Evolutionary conservation across 371 early-diverging fungal genomes (phyloP).

Genomic region (Quaeritorhiza haematococci): DNA sequence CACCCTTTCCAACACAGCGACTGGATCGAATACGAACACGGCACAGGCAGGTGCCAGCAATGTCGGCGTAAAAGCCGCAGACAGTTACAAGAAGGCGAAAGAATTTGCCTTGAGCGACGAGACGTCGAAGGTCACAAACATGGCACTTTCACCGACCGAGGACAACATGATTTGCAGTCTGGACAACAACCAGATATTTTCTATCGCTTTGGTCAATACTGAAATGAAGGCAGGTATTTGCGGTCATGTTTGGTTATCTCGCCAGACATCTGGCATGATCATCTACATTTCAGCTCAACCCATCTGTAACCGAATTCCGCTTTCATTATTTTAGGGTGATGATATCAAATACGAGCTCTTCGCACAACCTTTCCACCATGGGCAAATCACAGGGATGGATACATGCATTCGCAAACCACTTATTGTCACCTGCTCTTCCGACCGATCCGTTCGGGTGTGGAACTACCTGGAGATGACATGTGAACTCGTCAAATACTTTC

Average conservation of each 20-base stretch:
- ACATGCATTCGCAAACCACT: conserved; percentile 52
- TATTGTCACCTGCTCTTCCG: conserved; percentile 45
- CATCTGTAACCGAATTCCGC: too few relatives aligned
- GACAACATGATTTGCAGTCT: conserved; percentile 33
- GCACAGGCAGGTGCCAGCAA: conserved; percentile 1
- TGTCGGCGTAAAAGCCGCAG: background rate
- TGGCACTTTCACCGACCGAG: conserved; percentile 41
- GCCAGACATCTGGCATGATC: background rate
- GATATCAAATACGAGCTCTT: conserved; percentile 37
- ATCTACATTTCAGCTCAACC: too few relatives aligned
- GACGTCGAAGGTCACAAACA: conserved; percentile 21
- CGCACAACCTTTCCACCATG: conserved; percentile 45
- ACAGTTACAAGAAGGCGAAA: conserved; percentile 17
- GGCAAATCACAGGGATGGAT: conserved; percentile 50
- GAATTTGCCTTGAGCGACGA: conserved; percentile 33
- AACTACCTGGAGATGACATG: conserved; percentile 45
- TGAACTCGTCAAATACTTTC: conserved; percentile 51
- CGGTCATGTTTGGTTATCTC: background rate
- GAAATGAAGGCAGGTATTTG: conserved; percentile 33
- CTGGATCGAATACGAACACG: background rate
- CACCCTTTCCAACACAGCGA: background rate
- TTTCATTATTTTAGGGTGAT: conserved; percentile 26
- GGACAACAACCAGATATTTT: conserved; percentile 36
- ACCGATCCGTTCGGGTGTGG: conserved; percentile 52
- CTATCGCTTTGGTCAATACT: conserved; percentile 22